Conservation (phyloP, 305 asterid species). For the Lippia alba region DNA sequence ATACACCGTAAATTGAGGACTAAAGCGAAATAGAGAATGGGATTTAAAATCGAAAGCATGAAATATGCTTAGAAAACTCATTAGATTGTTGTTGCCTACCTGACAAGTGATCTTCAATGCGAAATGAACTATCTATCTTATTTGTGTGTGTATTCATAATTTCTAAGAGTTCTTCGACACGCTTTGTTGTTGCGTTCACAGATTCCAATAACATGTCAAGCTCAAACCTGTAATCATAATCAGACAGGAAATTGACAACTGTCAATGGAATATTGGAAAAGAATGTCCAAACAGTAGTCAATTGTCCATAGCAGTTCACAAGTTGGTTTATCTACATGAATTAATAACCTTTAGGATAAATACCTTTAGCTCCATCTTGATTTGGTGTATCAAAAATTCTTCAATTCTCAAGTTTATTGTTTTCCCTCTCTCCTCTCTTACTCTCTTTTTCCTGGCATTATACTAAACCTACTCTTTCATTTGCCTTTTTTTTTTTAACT, state of each 20-base stretch:
- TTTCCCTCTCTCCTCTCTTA: too few relatives aligned
- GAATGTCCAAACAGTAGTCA: constrained; percentile 17
- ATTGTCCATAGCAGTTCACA: background rate
- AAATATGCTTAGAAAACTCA: constrained; percentile 33
- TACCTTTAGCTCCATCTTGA: too few relatives aligned
- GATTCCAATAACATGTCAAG: constrained; percentile 93
- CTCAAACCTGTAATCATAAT: constrained; percentile 76
- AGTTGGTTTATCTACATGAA: background rate
- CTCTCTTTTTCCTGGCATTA: too few relatives aligned
- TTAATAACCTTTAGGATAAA: background rate
- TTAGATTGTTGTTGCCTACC: constrained; percentile 51
- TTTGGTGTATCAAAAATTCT: too few relatives aligned
- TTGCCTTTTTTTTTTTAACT: too few relatives aligned
- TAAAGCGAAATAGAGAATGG: constrained; percentile 39
- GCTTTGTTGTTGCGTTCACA: constrained; percentile 68
- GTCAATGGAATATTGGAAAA: constrained; percentile 9
- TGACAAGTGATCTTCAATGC: constrained; percentile 77
- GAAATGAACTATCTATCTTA: constrained; percentile 50
- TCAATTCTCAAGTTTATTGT: too few relatives aligned
- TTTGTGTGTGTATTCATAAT: constrained; percentile 59
- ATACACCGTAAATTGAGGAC: constrained; percentile 92
- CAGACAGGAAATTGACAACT: constrained; percentile 34
- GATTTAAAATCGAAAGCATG: constrained; percentile 36
- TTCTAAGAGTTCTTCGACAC: constrained; percentile 77
- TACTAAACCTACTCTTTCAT: too few relatives aligned